Evolutionary conservation across 768 basidiomycete genomes (phyloP), one percentile per base, ranked within the genome.

Genomic region (Clitopilus hobsonii): DNA sequence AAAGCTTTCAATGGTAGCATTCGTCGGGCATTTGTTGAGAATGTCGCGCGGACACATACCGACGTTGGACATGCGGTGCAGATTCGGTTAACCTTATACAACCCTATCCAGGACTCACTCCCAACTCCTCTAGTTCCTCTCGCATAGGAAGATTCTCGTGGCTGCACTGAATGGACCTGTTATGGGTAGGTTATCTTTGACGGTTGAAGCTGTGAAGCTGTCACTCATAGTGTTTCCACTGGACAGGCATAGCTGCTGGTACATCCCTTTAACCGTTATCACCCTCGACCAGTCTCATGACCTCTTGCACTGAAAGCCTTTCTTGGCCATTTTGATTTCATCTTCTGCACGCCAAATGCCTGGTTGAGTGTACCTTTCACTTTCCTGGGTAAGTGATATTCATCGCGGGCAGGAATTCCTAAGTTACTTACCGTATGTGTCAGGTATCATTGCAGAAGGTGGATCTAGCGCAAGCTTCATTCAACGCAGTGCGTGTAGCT

Each of bases 121-220:
- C 22, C 27, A 6, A 16, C 20, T 7, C 36, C 52, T 54, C 10
- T 36, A 89, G 87, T 67, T 89, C n/a, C 84, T 84, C 58, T 77
- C 78, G 0, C 88, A 90, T 61, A 75, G 74, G 54, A 90, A 90
- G 65, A 71, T 89, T 14, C 73, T 89, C 16, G 80, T 89, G 11
- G 86, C 85, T 11, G 87, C 84, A 1, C 59, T 89, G 20, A 88
- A 90, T 58, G 88, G 88, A 0, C 88, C 88, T 16, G 88, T 86
- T 4, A 82, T 90, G 79, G 88, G 86, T 86, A 65, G 20, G 74
- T 54, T 41, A 4, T 10, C 25, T 49, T 18, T 47, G 1, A n/a
- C 22, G 20, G 58, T 53, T 41, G 24, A 5, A 45, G 32, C 32
- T 49, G 29, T 49, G 38, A 10, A 14, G 11, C 14, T 26, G 11